Conservation (phyloP, 805 yeast genomes). For the Starmera quercuum region DNA sequence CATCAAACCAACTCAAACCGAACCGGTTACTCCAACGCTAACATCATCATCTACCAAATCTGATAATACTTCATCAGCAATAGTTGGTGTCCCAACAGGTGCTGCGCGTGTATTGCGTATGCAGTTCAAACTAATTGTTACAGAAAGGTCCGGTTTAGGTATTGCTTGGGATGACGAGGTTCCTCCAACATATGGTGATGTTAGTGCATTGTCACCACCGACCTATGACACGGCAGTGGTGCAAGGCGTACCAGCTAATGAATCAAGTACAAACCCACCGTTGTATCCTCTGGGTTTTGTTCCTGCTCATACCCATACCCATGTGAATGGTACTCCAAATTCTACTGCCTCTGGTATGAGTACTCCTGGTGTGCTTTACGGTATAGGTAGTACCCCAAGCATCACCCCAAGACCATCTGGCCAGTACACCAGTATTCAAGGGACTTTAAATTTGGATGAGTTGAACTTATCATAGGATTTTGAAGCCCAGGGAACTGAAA, state of each 20-base stretch:
- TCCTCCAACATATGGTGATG: constrained; percentile 91
- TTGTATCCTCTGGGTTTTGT: constrained; percentile 18
- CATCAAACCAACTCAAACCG: constrained; percentile 11
- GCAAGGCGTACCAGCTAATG: constrained; percentile 6
- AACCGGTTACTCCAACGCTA: constrained; percentile 1
- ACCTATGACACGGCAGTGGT: constrained; percentile 42
- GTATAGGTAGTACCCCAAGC: constrained; percentile 36
- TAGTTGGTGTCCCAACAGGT: constrained; percentile 77
- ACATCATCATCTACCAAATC: constrained; percentile 10
- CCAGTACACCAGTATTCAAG: constrained; percentile 15
- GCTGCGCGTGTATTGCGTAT: constrained; percentile 90
- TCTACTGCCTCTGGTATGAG: constrained; percentile 3
- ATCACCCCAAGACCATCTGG: constrained; percentile 20
- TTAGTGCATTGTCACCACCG: constrained; percentile 81
- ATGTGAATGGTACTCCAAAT: constrained; percentile 9
- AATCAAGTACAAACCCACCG: constrained; percentile 14
- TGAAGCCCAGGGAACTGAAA: too few relatives aligned
- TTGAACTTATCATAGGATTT: background rate
- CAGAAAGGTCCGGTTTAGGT: constrained; percentile 92
- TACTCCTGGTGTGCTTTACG: constrained; percentile 33
- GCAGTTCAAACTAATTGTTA: constrained; percentile 80
- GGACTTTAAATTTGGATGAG: constrained; percentile 15
- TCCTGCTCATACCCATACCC: constrained; percentile 19
- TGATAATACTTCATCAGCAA: constrained; percentile 3
- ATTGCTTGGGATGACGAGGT: constrained; percentile 99